phyloP scores from a whole-genome alignment of 371 early-diverging fungal genomes.

The Amoeboaphelidium occidentale region DNA sequence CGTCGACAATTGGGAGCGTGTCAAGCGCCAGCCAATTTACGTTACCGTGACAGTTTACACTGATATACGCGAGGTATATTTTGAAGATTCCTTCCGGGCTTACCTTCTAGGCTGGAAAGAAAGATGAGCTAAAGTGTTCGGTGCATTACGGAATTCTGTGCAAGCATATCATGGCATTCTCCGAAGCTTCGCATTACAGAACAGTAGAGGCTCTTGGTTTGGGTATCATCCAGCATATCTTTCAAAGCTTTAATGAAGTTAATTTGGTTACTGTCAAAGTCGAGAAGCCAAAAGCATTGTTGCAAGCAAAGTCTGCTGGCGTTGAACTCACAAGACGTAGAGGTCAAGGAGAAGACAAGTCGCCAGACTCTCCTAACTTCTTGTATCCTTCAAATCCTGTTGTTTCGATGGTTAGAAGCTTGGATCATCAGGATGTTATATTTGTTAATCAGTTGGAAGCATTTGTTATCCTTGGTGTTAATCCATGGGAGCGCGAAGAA shows the following conservation, averaged over 20 bases:
- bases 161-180: slow-evolving; percentile 42
- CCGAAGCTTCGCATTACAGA: slow-evolving; percentile 34
- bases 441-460: neutral
- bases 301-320: slow-evolving; percentile 68
- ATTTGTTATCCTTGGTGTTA: slow-evolving; percentile 67
- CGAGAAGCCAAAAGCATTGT: slow-evolving; percentile 65
- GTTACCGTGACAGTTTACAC: slow-evolving; percentile 45
- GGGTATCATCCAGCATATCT: slow-evolving; percentile 29
- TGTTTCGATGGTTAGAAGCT: too few relatives aligned
- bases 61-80: slow-evolving; percentile 39
- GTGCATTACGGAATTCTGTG: slow-evolving; percentile 61
- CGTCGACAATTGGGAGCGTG: slow-evolving; percentile 77
- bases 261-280: slow-evolving; percentile 15
- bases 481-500: slow-evolving; percentile 84
- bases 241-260: slow-evolving; percentile 18
- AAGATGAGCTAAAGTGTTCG: slow-evolving; percentile 39
- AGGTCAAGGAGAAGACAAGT: neutral
- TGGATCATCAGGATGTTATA: neutral
- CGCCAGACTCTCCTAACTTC: too few relatives aligned
- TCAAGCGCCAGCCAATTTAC: slow-evolving; percentile 57
- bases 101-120: slow-evolving; percentile 48
- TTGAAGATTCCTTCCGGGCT: too few relatives aligned
- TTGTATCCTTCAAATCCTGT: too few relatives aligned
- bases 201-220: slow-evolving; percentile 46
- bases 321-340: slow-evolving; percentile 31